Percentiles rank a stretch among this genome's conserved stretches.
Evolutionary conservation across 176 grass and related monocot species (phyloP).

Genomic region (Alopecurus myosuroides): DNA sequence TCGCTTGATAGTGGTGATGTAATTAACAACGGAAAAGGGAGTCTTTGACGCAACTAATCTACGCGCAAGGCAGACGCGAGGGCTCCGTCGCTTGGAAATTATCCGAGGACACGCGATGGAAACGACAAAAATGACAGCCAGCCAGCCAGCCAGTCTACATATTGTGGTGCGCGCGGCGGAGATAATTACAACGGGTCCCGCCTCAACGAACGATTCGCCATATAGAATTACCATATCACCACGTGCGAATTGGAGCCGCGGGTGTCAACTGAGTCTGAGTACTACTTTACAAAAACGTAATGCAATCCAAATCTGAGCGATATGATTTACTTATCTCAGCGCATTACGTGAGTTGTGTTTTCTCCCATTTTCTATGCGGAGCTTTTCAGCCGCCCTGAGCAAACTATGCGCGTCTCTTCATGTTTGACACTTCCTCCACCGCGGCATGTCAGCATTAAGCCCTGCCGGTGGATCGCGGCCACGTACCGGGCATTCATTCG

Average conservation of each 20-base stretch:
- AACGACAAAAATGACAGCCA: background rate
- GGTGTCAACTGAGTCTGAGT: background rate
- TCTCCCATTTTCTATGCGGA: background rate
- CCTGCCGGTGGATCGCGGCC: background rate
- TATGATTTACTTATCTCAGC: background rate
- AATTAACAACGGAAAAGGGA: background rate
- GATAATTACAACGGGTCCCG: background rate
- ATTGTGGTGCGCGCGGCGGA: background rate
- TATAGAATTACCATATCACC: background rate
- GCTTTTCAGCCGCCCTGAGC: background rate
- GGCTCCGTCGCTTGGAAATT: background rate
- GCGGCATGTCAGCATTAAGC: background rate
- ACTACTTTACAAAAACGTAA: background rate
- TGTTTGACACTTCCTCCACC: background rate
- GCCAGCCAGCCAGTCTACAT: background rate
- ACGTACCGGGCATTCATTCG: background rate
- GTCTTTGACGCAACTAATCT: background rate
- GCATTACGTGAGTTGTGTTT: background rate
- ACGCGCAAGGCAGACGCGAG: background rate
- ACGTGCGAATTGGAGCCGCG: slow-evolving; percentile 1
- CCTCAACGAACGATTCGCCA: background rate
- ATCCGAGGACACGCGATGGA: background rate
- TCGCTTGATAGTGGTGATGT: background rate
- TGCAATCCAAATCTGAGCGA: background rate
- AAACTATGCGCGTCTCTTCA: background rate